Evolutionary conservation across 495 filamentous ascomycete species (phyloP), one percentile per base, ranked within the genome.

Genomic region (Tuber magnatum): DNA sequence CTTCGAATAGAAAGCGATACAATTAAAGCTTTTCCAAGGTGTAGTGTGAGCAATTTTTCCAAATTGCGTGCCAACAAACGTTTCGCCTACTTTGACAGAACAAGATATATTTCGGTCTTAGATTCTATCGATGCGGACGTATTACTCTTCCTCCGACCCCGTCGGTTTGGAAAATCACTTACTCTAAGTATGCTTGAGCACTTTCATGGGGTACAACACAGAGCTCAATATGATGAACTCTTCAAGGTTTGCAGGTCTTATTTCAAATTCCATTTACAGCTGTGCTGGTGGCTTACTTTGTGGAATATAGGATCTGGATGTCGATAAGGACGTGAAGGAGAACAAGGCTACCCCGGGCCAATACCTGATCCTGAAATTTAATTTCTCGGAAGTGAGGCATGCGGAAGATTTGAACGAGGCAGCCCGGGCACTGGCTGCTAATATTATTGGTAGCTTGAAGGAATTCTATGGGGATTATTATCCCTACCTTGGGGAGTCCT

Each of bases 331-430:
- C 28, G 42, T 76, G 12, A 39, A 56, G 28, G 9, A n/a, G 8
- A 32, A 42, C 7, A 18, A 32, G 10, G 35, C 22, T 32, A 38
- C n/a, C 6, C 56, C 72, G 3, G n/a, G 72, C 22, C 20, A 69
- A 69, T 76, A 75, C 10, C n/a, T 76, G 8, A 24, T 75, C n/a
- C 41, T 70, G 20, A 40, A 51, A 4, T 75, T 75, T 44, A 35
- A 70, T 42, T 51, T 56, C n/a, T 56, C 73, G 42, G 35, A 20
- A 32, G 32, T 69, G 7, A n/a, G 48, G 40, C 74, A 32, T 20
- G 38, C 24, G 12, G 22, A 35, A n/a, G 40, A 76, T 41, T 32
- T 69, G 1, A 44, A 74, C 7, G 41, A 16, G 22, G 69, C 74
- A 9, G 72, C 56, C 20, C 28, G 41, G 38, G 32, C 3, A 14